Conservation (phyloP, 73 alveolate species). For the Paramecium pentaurelia region DNA sequence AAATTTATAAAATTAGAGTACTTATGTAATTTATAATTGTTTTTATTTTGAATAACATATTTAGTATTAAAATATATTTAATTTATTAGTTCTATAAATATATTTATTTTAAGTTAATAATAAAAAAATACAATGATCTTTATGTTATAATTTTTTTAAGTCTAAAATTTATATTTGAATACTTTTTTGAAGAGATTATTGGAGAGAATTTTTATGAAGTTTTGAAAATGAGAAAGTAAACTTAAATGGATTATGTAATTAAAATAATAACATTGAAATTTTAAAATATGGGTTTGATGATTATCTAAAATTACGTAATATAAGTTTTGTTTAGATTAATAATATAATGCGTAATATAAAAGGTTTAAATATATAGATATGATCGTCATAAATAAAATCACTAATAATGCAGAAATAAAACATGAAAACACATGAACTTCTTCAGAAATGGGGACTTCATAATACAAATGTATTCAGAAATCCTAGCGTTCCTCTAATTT, state of each 20-base stretch:
- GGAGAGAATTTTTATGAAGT: neutral
- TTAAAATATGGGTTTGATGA: neutral
- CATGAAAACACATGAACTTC: neutral
- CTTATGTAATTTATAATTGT: too few species aligned
- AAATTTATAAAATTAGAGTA: neutral
- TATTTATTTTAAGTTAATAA: too few species aligned
- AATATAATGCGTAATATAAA: neutral
- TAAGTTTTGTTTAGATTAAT: neutral
- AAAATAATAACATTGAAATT: neutral
- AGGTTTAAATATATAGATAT: neutral
- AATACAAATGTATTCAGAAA: slow-evolving; percentile 10
- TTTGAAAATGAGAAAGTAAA: neutral
- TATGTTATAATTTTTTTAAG: too few species aligned
- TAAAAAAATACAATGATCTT: too few species aligned
- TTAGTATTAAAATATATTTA: too few species aligned
- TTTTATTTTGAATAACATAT: too few species aligned
- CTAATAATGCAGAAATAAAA: neutral
- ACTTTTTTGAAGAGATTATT: neutral
- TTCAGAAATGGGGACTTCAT: neutral
- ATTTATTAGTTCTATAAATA: too few species aligned
- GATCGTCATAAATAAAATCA: neutral
- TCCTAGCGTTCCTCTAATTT: neutral
- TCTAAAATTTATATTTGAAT: too few species aligned
- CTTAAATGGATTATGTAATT: neutral
- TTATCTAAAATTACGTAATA: neutral